Evolutionary conservation across 225 moss, liverwort and hornwort species (phyloP).

Genomic region (Marchantia polymorpha): DNA sequence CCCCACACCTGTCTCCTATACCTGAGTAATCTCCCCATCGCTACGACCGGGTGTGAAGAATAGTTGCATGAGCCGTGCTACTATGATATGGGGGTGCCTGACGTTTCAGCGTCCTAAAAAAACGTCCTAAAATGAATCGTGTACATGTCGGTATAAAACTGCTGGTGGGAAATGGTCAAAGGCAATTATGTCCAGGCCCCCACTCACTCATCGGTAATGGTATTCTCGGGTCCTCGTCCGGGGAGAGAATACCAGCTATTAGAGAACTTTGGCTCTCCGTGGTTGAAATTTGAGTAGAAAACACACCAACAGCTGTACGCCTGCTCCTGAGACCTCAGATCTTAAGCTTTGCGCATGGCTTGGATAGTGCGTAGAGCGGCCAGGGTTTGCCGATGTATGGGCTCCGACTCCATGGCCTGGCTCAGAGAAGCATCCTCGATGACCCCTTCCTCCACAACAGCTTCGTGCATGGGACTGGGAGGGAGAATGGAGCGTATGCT

Average conservation of each 20-base stretch:
- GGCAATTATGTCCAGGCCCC: neutral
- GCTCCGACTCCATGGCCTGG: conserved; percentile 22
- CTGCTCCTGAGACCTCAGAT: conserved; percentile 17
- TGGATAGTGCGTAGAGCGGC: conserved; percentile 31
- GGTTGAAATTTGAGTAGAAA: neutral
- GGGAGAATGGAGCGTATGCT: conserved; percentile 32
- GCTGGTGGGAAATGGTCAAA: conserved; percentile 1
- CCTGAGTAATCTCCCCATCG: neutral
- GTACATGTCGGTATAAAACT: conserved; percentile 10
- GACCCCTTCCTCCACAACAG: conserved; percentile 23
- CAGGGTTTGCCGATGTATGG: conserved; percentile 19
- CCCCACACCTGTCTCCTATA: neutral
- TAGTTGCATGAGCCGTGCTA: neutral
- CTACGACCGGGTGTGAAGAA: neutral
- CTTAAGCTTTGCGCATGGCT: conserved; percentile 30
- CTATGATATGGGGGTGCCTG: neutral
- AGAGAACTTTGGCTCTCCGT: conserved; percentile 11
- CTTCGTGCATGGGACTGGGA: conserved; percentile 7
- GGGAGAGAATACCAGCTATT: conserved; percentile 22
- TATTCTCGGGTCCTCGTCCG: conserved; percentile 13
- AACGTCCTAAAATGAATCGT: conserved; percentile 17
- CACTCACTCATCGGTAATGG: conserved; percentile 13
- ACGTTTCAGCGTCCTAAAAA: neutral
- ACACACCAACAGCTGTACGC: conserved; percentile 15
- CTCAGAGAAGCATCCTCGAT: conserved; percentile 25